Conservation (phyloP, 192 early-diverging fungal species). For the Spinellus fusiger region DNA sequence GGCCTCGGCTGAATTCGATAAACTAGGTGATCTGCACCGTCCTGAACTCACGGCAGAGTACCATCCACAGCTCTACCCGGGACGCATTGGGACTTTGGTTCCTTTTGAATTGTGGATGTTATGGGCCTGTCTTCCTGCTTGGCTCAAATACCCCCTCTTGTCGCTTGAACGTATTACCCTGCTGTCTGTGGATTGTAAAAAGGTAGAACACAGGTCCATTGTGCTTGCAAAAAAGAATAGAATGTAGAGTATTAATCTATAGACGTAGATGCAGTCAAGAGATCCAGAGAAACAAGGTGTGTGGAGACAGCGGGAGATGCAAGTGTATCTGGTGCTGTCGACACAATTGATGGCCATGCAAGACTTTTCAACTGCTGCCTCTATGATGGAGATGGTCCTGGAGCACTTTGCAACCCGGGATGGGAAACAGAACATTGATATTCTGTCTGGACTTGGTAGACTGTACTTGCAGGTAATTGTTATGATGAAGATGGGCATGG, state of each 20-base stretch:
- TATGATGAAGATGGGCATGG: background rate
- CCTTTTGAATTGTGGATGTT: slow-evolving; percentile 47
- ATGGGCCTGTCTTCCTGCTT: slow-evolving; percentile 35
- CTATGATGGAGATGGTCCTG: slow-evolving; percentile 29
- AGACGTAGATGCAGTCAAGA: slow-evolving; percentile 1
- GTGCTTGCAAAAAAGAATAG: background rate
- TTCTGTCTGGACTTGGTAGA: slow-evolving; percentile 38
- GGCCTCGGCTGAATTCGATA: slow-evolving; percentile 47
- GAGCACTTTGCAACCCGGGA: slow-evolving; percentile 9
- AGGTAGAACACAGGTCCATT: slow-evolving; percentile 12
- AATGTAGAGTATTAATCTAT: background rate
- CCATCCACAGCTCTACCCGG: slow-evolving; percentile 25
- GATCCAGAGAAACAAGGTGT: background rate
- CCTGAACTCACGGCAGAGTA: slow-evolving; percentile 36
- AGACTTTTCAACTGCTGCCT: slow-evolving; percentile 34
- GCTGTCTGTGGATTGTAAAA: slow-evolving; percentile 39
- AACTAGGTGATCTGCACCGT: slow-evolving; percentile 40
- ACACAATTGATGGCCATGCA: slow-evolving; percentile 39
- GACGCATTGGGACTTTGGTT: slow-evolving; percentile 34
- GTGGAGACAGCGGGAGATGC: slow-evolving; percentile 34
- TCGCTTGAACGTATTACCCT: slow-evolving; percentile 38
- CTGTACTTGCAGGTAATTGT: slow-evolving; percentile 39
- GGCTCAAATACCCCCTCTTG: slow-evolving; percentile 32
- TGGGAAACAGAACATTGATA: slow-evolving; percentile 22
- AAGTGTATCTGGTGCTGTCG: slow-evolving; percentile 39